These are phyloP conservation scores for Cardamine occulta DNA, from an alignment of 345 rosid species.

Conservation along the genomic window DNA sequence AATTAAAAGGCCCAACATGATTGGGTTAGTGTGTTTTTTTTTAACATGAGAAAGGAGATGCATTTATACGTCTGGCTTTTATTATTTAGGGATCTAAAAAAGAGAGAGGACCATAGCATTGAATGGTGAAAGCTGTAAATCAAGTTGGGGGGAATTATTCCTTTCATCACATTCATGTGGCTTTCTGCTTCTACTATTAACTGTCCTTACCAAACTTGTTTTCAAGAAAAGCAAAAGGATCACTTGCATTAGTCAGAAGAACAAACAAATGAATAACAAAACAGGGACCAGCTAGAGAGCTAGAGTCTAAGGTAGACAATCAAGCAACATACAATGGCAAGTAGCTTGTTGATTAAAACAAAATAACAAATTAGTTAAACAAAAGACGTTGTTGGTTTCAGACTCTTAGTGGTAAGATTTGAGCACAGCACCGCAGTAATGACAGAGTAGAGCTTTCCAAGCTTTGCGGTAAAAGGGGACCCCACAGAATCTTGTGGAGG, in stretches of 20 bases:
- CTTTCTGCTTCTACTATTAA: slow-evolving; percentile 26
- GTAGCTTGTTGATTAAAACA: slow-evolving; percentile 22
- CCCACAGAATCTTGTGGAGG: slow-evolving; percentile 73
- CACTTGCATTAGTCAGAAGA: slow-evolving; percentile 20
- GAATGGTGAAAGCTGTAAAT: slow-evolving; percentile 35
- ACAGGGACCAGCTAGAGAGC: background rate
- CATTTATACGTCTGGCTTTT: background rate
- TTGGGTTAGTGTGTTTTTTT: background rate
- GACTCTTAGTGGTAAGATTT: slow-evolving; percentile 65
- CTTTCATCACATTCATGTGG: slow-evolving; percentile 24
- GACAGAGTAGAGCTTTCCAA: slow-evolving; percentile 86
- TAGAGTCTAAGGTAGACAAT: slow-evolving; percentile 18
- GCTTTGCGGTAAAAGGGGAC: slow-evolving; percentile 87
- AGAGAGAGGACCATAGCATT: slow-evolving; percentile 4
- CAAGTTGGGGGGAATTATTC: slow-evolving; percentile 25
- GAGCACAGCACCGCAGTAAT: slow-evolving; percentile 84
- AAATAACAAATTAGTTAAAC: slow-evolving; percentile 14
- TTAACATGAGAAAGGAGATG: background rate
- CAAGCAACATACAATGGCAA: slow-evolving; percentile 38
- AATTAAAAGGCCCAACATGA: background rate
- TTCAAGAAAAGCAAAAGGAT: slow-evolving; percentile 8
- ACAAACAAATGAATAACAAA: slow-evolving; percentile 11
- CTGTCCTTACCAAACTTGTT: slow-evolving; percentile 25
- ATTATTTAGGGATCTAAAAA: background rate
- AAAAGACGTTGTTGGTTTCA: background rate